Evolutionary conservation across 768 basidiomycete genomes (phyloP), one percentile per base, ranked within the genome.

Genomic region (Russula foetens): DNA sequence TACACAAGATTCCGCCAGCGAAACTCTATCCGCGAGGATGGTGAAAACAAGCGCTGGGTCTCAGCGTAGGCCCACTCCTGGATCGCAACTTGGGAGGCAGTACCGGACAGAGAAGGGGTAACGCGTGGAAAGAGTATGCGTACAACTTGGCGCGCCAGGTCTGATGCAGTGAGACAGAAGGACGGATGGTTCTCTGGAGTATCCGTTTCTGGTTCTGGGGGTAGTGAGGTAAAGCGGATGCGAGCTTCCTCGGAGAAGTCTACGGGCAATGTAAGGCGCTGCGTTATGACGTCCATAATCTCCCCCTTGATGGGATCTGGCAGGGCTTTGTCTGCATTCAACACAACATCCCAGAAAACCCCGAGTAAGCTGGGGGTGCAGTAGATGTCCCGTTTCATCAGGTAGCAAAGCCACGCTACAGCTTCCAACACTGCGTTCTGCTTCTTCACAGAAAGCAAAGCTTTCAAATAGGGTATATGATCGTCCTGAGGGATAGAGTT

Each of bases 301-400:
- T 58, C 66, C 28, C 70, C 69, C 58, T 76, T 76, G 1, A 72
- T 55, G 19, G 56, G 55, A 1, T 64, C 49, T 2, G 72, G 64
- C 24, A 79, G 62, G n/a, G 21, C 44, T 3, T 45, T 53, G 2
- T 70, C 69, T 14, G 71, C 50, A 19, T 66, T 64, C 6, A 78
- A 60, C 11, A 79, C 66, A 9, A 78, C 47, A 39, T 71, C 66
- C 73, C 76, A 81, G 3, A 83, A 68, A n/a, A 82, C 64, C 43
- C 69, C 68, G 24, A 75, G 63, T n/a, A 80, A 63, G 35, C 70
- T 68, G 5, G 69, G 67, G 51, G 75, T 71, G 19, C 73, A 78
- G 33, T 71, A 67, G 53, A 56, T 64, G 35, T 62, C 53, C n/a
- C 56, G 54, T 39, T 41, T 52, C 39, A 60, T 44, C 14, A 66